Percentiles rank a stretch among this genome's conserved stretches.
Conservation (phyloP, 805 yeast species). For the Candida pseudoglaebosa region DNA sequence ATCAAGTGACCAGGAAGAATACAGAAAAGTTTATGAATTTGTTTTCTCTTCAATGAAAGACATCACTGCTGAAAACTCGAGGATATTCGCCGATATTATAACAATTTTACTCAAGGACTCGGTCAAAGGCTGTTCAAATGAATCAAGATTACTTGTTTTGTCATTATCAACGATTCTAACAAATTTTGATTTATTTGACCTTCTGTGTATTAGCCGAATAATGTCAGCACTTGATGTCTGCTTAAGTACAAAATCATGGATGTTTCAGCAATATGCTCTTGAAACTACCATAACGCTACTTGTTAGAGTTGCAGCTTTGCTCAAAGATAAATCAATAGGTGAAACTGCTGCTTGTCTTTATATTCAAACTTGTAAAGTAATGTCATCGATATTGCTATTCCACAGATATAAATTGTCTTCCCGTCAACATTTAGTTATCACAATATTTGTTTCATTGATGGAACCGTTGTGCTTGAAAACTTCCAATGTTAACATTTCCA, state of each 20-base stretch:
- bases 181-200: constrained; percentile 7
- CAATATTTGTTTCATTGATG: constrained; percentile 48
- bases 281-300: constrained; percentile 50
- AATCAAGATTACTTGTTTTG: constrained; percentile 19
- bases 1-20: constrained; percentile 7
- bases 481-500: neutral
- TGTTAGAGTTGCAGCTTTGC: constrained; percentile 17
- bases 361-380: constrained; percentile 38
- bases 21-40: constrained; percentile 11
- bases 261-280: constrained; percentile 60
- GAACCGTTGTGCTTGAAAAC: constrained; percentile 36
- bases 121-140: constrained; percentile 9
- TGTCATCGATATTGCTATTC: constrained; percentile 59
- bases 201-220: constrained; percentile 9
- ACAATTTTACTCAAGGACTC: constrained; percentile 12
- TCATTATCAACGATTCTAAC: constrained; percentile 26
- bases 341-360: constrained; percentile 26
- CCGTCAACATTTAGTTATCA: constrained; percentile 65
- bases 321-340: constrained; percentile 3
- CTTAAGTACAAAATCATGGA: constrained; percentile 50
- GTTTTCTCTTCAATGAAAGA: constrained; percentile 16
- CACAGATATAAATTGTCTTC: constrained; percentile 69
- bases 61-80: constrained; percentile 9
- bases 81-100: constrained; percentile 18
- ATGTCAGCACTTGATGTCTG: constrained; percentile 31